Conservation (phyloP, 352 stramenopile species). For the Phytophthora tentaculata region DNA sequence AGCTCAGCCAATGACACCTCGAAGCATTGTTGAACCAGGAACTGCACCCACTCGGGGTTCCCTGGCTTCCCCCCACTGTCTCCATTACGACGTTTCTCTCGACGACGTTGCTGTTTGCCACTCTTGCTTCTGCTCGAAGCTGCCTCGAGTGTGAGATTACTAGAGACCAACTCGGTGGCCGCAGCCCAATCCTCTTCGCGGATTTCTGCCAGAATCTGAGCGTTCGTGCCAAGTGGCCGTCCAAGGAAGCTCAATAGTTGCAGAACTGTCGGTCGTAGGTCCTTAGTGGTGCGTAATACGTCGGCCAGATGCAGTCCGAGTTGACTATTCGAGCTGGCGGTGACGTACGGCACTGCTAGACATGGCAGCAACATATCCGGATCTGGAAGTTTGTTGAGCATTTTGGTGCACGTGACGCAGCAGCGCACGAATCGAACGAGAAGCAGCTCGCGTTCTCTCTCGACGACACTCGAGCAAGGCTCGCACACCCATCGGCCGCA, state of each 20-base stretch:
- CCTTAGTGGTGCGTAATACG: slow-evolving; percentile 37
- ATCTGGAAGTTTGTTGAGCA: slow-evolving; percentile 63
- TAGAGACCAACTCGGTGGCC: slow-evolving; percentile 26
- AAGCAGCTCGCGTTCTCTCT: slow-evolving; percentile 54
- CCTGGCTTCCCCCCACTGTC: slow-evolving; percentile 19
- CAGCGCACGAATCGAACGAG: slow-evolving; percentile 57
- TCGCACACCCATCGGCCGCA: slow-evolving; percentile 61
- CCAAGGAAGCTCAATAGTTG: slow-evolving; percentile 45
- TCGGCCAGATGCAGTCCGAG: slow-evolving; percentile 56
- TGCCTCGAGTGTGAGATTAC: slow-evolving; percentile 6
- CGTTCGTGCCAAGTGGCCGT: slow-evolving; percentile 27
- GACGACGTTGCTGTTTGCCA: slow-evolving; percentile 17
- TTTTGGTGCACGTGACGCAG: slow-evolving; percentile 49
- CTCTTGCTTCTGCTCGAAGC: slow-evolving; percentile 15
- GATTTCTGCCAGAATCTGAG: slow-evolving; percentile 41
- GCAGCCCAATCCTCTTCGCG: slow-evolving; percentile 46
- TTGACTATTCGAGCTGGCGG: slow-evolving; percentile 42
- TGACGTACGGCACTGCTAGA: slow-evolving; percentile 36
- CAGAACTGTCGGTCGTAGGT: slow-evolving; percentile 40
- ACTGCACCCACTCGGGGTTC: slow-evolving; percentile 43
- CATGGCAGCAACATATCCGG: slow-evolving; percentile 41
- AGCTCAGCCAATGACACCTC: slow-evolving; percentile 52
- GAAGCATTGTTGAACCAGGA: slow-evolving; percentile 70
- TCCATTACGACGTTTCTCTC: slow-evolving; percentile 28
- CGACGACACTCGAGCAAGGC: slow-evolving; percentile 59